Evolutionary conservation across 2,329 filamentous ascomycete genomes (phyloP), one percentile per base, ranked within the genome.

Genomic region (Huntiella omanensis): DNA sequence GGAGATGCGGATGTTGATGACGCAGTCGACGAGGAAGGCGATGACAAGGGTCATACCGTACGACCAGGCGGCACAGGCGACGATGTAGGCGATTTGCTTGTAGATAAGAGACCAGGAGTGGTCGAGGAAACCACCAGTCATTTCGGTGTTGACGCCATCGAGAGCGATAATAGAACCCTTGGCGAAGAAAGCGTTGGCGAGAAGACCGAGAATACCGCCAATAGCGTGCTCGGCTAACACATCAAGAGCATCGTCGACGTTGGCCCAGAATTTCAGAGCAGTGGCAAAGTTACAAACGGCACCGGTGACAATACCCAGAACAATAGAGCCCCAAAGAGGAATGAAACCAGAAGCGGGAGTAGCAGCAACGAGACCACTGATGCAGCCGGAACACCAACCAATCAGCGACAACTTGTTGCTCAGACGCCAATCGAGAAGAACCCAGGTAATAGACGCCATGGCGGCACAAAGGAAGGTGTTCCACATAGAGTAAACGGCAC

Each of bases 401-500:
- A 81, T 77, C 64, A 81, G 78, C 37, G 72, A 94, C 86, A 87
- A 94, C 69, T 95, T 95, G 64, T 78, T 78, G 50, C 86, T 86
- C 49, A 96, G 76, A 51, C 91, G 81, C 75, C 80, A 96, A 73
- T 98, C 91, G 56, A 96, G 84, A 41, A 96, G 64, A 56, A 87
- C 86, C 91, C 91, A 98, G 46, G 86, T 83, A 63, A 91, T 83
- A 53, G 85, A 81, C 36, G 77, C 88, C 57, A 95, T 93, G 68
- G 86, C 85, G 60, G 85, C 88, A 34, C 85, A 91, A 58, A 94
- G 62, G 68, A 91, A 95, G 50, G 83, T 85, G 72, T 96, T 96
- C 88, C 87, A 98, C 76, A 84, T 94, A 47, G 91, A 88, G 78
- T 95, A 92, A 53, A 82, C 80, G 47, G 91, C 91, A 54, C 91